Evolutionary conservation across 805 yeast genomes (phyloP).

Genomic region (Kodamaea laetipori): DNA sequence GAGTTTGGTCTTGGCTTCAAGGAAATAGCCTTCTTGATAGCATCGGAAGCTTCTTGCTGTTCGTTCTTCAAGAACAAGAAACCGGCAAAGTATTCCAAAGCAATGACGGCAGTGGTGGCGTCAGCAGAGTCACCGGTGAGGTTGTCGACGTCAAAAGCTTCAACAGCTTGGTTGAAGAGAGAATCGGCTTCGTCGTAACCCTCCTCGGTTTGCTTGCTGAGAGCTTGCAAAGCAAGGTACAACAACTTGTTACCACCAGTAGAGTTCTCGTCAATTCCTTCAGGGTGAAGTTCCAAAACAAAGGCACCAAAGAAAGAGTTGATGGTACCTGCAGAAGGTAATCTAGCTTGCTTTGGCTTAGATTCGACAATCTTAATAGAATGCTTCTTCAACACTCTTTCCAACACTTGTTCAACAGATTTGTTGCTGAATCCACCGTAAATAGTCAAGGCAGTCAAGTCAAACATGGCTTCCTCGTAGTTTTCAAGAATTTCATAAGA

Average conservation of each 20-base stretch:
- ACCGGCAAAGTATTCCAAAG: constrained; percentile 82
- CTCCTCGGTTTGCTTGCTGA: constrained; percentile 53
- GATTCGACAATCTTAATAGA: constrained; percentile 72
- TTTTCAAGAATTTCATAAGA: constrained; percentile 82
- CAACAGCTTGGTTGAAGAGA: constrained; percentile 59
- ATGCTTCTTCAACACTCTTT: constrained; percentile 80
- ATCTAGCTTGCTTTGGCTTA: constrained; percentile 49
- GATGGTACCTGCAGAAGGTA: constrained; percentile 83
- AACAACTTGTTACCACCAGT: constrained; percentile 64
- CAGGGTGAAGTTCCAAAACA: constrained; percentile 54
- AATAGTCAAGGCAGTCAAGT: constrained; percentile 84
- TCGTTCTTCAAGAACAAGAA: constrained; percentile 81
- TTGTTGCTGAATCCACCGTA: constrained; percentile 81
- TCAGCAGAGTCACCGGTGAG: constrained; percentile 37
- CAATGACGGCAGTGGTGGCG: constrained; percentile 57
- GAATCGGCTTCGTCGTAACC: constrained; percentile 65
- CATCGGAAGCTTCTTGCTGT: constrained; percentile 61
- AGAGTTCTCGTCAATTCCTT: constrained; percentile 50
- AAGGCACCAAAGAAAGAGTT: constrained; percentile 91
- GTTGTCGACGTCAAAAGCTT: constrained; percentile 41
- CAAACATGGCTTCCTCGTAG: constrained; percentile 85
- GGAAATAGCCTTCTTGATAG: constrained; percentile 64
- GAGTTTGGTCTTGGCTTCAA: constrained; percentile 79
- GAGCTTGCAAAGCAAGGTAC: constrained; percentile 61
- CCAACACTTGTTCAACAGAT: constrained; percentile 76